These are phyloP conservation scores for Phytophthora colocasiae DNA, from an alignment of 352 stramenopile genomes.

Conservation along the genomic window DNA sequence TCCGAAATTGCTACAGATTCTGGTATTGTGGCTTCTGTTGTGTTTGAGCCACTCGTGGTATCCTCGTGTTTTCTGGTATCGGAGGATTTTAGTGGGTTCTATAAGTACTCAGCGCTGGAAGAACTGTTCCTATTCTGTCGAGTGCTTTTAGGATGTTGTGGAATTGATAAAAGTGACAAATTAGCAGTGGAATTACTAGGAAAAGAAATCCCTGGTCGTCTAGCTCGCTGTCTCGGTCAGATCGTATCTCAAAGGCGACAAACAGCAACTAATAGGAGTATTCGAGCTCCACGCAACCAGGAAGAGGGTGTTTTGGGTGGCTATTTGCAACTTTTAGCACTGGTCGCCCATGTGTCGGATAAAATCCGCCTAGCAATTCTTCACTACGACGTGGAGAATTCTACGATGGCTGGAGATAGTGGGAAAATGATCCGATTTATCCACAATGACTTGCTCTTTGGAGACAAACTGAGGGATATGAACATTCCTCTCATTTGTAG, in stretches of 20 bases:
- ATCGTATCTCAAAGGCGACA: constrained; percentile 18
- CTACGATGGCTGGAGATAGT: background rate
- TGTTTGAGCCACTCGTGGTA: constrained; percentile 24
- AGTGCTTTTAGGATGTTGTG: constrained; percentile 22
- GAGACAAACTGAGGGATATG: background rate
- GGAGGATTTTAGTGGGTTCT: background rate
- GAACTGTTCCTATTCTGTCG: constrained; percentile 35
- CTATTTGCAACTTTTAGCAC: constrained; percentile 25
- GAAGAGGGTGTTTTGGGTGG: constrained; percentile 23
- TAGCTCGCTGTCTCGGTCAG: constrained; percentile 19
- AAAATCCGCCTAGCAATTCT: constrained; percentile 21
- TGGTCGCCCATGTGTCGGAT: constrained; percentile 25
- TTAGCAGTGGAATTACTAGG: constrained; percentile 15
- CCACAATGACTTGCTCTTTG: constrained; percentile 30
- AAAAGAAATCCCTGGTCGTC: constrained; percentile 18
- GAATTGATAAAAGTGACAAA: background rate
- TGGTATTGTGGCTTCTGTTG: constrained; percentile 15
- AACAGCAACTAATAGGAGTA: background rate
- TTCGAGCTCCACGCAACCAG: constrained; percentile 6
- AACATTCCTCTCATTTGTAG: constrained; percentile 24
- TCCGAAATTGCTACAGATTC: constrained; percentile 28
- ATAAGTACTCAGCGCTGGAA: constrained; percentile 16
- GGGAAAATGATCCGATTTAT: constrained; percentile 27
- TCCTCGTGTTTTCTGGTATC: constrained; percentile 31
- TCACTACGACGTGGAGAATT: background rate